A percentile compares a stretch with the other conserved stretches of the same genome.
Conservation (phyloP, 352 stramenopile genomes). For the Blastocystis sp. region DNA sequence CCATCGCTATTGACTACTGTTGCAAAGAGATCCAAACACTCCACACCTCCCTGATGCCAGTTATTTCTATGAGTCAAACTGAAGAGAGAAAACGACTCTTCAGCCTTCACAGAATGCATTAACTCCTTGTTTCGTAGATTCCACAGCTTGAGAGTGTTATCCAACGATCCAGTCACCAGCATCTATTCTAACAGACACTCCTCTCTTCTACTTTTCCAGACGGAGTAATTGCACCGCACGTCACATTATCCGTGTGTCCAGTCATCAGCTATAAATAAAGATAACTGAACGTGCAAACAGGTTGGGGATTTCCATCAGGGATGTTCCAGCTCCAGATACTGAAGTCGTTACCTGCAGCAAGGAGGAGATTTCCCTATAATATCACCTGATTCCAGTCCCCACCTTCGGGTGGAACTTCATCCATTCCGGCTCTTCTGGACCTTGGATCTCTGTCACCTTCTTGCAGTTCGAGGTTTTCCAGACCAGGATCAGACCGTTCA, state of each 20-base stretch:
- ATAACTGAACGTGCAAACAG: not conserved
- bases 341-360: constrained; percentile 33
- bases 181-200: not conserved
- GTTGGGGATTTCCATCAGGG: not conserved
- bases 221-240: not conserved
- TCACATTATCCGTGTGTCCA: constrained; percentile 37
- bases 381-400: not conserved
- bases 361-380: not conserved
- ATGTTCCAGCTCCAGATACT: constrained; percentile 19
- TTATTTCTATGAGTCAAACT: not conserved
- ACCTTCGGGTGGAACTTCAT: constrained; percentile 39
- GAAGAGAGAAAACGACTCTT: not conserved
- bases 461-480: constrained; percentile 1
- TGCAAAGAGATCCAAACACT: constrained; percentile 28
- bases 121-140: not conserved
- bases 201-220: constrained; percentile 4
- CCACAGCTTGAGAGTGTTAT: constrained; percentile 51
- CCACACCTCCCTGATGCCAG: constrained; percentile 24
- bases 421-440: constrained; percentile 41
- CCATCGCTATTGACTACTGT: not conserved
- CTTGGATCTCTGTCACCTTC: not conserved
- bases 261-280: not conserved
- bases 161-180: constrained; percentile 47
- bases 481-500: constrained; percentile 5
- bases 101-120: not conserved